A percentile compares a stretch with the other conserved stretches of the same genome.
These are phyloP conservation scores for Colletotrichum chrysophilum DNA, from an alignment of 2,329 filamentous ascomycete species.

Conservation along the genomic window DNA sequence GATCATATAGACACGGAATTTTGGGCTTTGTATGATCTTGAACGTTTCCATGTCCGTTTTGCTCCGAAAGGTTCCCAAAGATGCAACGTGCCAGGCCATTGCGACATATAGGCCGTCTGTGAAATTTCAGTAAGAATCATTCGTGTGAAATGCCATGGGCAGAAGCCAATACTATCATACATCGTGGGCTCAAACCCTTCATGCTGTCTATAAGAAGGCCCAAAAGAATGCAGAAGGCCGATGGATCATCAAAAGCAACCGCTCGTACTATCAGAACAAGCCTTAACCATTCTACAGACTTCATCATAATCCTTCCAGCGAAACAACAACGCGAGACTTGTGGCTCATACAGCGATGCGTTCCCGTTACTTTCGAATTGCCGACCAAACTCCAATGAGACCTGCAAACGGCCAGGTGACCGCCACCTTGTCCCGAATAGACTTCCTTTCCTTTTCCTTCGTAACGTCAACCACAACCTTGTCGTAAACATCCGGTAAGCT, in stretches of 20 bases:
- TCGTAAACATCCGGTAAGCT: constrained; percentile 70
- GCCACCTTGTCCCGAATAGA: constrained; percentile 3
- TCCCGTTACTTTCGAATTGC: constrained; percentile 10
- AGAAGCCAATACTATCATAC: not conserved
- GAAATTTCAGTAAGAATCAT: not conserved
- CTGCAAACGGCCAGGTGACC: constrained; percentile 18
- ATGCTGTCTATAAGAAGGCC: not conserved
- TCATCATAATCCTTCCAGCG: accelerated
- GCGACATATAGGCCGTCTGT: not conserved
- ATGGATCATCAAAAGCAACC: not conserved
- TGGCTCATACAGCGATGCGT: not conserved
- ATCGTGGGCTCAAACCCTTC: not conserved
- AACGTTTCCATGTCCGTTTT: too few relatives aligned
- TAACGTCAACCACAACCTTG: constrained; percentile 60
- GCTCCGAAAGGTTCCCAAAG: too few relatives aligned
- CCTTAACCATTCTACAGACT: not conserved
- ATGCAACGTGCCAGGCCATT: not conserved
- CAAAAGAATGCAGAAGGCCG: not conserved
- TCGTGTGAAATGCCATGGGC: not conserved
- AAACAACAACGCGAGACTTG: not conserved
- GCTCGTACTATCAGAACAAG: not conserved
- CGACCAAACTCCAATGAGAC: constrained; percentile 19
- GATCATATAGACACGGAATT: too few relatives aligned
- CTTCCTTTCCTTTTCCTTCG: not conserved
- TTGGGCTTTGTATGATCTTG: too few relatives aligned